These are phyloP conservation scores for Sideroxylon spinosum DNA, from an alignment of 179 eudicot genomes.

Conservation along the genomic window DNA sequence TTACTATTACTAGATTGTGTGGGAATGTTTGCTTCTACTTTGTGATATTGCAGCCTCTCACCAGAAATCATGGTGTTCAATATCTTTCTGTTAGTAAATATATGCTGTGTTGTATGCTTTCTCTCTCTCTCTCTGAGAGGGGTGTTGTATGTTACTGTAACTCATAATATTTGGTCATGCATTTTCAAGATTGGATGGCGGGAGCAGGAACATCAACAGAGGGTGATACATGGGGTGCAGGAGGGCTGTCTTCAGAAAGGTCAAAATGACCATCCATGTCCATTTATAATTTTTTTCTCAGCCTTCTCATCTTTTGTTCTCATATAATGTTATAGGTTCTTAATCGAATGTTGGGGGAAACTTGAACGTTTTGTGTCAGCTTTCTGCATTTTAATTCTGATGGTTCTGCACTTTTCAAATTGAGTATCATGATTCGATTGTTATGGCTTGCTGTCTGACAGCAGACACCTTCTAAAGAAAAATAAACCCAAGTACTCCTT, in stretches of 20 bases:
- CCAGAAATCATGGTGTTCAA: background rate
- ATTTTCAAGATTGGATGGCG: conserved; percentile 64
- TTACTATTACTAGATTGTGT: conserved; percentile 1
- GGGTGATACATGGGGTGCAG: conserved; percentile 50
- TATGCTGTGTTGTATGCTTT: background rate
- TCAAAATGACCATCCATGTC: conserved; percentile 17
- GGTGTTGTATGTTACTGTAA: background rate
- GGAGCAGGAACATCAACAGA: conserved; percentile 56
- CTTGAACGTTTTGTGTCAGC: no score
- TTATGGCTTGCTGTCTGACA: background rate
- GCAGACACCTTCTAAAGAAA: background rate
- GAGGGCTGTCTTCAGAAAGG: conserved; percentile 59
- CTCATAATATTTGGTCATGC: background rate
- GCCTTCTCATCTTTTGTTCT: background rate
- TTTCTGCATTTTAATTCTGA: background rate
- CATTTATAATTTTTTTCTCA: conserved; percentile 11
- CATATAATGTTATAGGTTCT: background rate
- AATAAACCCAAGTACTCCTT: background rate
- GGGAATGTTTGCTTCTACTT: background rate
- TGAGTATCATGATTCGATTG: background rate
- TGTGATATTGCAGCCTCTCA: background rate
- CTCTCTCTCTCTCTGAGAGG: background rate
- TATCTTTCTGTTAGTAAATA: background rate
- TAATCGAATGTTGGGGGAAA: background rate
- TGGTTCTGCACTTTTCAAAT: background rate